Base-by-base conservation (phyloP, 2,329 filamentous ascomycete genomes). In the Corniculantispora saksenae region DNA sequence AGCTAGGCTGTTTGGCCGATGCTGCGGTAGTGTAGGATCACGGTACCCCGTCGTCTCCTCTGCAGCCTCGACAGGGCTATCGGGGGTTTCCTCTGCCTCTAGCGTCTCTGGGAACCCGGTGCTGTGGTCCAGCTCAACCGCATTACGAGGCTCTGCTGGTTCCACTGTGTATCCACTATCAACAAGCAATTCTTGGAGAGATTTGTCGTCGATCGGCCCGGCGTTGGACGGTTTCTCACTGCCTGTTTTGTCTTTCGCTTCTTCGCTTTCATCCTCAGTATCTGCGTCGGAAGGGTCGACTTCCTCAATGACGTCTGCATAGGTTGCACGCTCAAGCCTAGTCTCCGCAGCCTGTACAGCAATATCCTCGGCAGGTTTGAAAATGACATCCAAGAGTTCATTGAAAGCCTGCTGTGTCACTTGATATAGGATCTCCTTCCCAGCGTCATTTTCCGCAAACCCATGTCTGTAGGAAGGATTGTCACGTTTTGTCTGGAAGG, bases 391-490 rank as follows among this genome's bases (percentile, higher is more conserved):
- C 0, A 99, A 85, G 2, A 98, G 82, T 77, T 98, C 93, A 72
- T 98, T 97, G 79, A 97, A 92, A 0, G 93, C 77, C 76, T 97
- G 91, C 76, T 97, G 93, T 0, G 92, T 93, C 38, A 96, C 89
- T 75, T 97, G 92, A 72, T 97, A 97, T 1, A 98, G 81, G 4
- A 97, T 91, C 73, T 98, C 93, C 70, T 91, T 92, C 45, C 92
- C 93, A 7, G 92, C 89, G 74, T 97, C 93, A 66, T 85, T 86
- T 75, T 97, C 93, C 1, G 90, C 89, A 69, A 91, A 88, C 12
- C 45, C 45, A n/a, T 58, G 38, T 6, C 54, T 13, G n/a, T 64
- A 32, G 3, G n/a, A 21, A 9, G 53, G 45, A 10, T 29, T 38
- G 29, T 45, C 61, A 10, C 35, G 54, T 21, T 45, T 58, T 1